Evolutionary conservation across 176 grass and related monocot species (phyloP), one percentile per base, ranked within the genome.

Genomic region (Tuctoria greenei): DNA sequence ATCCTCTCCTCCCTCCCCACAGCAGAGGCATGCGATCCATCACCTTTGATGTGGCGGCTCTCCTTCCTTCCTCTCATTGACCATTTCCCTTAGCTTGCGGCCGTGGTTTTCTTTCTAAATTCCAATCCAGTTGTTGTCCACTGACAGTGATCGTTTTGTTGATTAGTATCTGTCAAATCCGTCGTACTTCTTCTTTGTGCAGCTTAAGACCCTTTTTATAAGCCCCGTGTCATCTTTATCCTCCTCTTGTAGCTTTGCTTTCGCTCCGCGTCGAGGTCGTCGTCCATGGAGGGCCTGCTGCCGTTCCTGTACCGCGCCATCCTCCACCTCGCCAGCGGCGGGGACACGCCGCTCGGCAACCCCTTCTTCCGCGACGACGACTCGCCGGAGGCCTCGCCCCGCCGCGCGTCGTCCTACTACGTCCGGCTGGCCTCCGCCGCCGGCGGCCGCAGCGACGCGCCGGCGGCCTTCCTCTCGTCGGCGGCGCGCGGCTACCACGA

Each of bases 221-320:
- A 74, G 10, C 40, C 47, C 20, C 31, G n/a, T 75, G 40, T n/a
- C 55, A 8, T 82, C 60, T 25, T 6, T 49, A 66, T 81, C 36
- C 17, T 47, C 18, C 6, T 4, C 52, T 13, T 46, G 52, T 23
- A 14, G 67, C 62, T 61, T 42, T 60, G 54, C 28, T 50, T 69
- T 54, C 10, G 51, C 52, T 27, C 13, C 17, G 56, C 41, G 35
- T 38, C 31, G 11, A 54, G 57, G 20, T 8, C 37, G 5, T 4
- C 14, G 12, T 17, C 21, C 62, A 92, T 89, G 86, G 90, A 92
- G 71, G 90, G 90, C 20, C 41, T 86, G 27, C 83, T 92, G 65
- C 90, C 90, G 51, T 92, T 92, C 63, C 43, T 92, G 45, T 92
- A 92, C 79, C 71, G 79, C 66, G 74, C 86, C 49, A 67, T 92